Evolutionary conservation across 306 rosid genomes (phyloP).

Genomic region (Vigna hirtella): DNA sequence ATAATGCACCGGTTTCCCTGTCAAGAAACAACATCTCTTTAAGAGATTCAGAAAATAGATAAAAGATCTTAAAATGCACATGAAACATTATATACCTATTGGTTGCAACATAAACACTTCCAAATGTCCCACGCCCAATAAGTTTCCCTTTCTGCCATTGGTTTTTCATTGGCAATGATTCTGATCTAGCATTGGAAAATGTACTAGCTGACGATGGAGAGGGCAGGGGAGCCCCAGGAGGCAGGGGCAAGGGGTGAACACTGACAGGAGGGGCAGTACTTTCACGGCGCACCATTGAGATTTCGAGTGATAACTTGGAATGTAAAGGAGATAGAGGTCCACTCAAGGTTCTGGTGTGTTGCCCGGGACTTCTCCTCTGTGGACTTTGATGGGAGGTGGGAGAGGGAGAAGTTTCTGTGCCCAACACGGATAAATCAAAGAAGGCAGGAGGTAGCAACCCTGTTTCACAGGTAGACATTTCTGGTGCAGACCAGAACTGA

Average conservation of each 20-base stretch:
- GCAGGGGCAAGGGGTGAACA: slow-evolving; percentile 88
- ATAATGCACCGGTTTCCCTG: slow-evolving; percentile 89
- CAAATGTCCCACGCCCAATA: slow-evolving; percentile 95
- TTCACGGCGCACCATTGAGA: slow-evolving; percentile 54
- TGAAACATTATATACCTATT: slow-evolving; percentile 60
- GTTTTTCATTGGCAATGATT: slow-evolving; percentile 61
- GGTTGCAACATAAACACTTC: slow-evolving; percentile 89
- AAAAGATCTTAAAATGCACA: slow-evolving; percentile 19
- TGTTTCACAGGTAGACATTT: slow-evolving; percentile 53
- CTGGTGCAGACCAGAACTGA: slow-evolving; percentile 83
- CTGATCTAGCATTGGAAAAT: slow-evolving; percentile 54
- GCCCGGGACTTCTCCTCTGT: slow-evolving; percentile 53
- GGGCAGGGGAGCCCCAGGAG: slow-evolving; percentile 68
- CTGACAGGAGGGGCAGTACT: slow-evolving; percentile 46
- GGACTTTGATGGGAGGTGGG: slow-evolving; percentile 59
- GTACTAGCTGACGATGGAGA: slow-evolving; percentile 42
- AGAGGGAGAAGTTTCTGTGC: slow-evolving; percentile 58
- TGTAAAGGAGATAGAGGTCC: slow-evolving; percentile 65
- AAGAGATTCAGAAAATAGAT: slow-evolving; percentile 33
- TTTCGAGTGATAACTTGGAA: slow-evolving; percentile 48
- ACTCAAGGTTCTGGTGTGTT: slow-evolving; percentile 50
- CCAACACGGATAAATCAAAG: slow-evolving; percentile 51
- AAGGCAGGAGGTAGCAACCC: slow-evolving; percentile 57
- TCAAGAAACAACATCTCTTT: neutral
- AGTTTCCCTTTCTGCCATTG: slow-evolving; percentile 95